Percentiles rank a stretch among this genome's conserved stretches.
Evolutionary conservation across 2,329 filamentous ascomycete genomes (phyloP).

Genomic region (Penicillium sp.): DNA sequence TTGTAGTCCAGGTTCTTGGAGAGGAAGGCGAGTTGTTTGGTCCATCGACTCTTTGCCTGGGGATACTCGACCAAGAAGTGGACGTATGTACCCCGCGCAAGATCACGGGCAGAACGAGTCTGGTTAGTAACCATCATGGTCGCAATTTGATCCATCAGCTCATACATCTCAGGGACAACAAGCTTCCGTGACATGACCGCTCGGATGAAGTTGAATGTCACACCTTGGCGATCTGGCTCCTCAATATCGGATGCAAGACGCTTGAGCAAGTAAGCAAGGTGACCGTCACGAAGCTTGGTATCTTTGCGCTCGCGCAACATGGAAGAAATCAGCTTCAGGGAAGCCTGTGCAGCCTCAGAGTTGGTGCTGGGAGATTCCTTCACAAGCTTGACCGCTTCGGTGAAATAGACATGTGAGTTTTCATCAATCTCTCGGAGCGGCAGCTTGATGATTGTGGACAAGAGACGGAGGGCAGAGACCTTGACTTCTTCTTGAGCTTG

Average conservation of each 20-base stretch:
- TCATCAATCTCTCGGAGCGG: constrained; percentile 71
- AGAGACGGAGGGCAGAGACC: constrained; percentile 79
- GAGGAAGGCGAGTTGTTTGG: constrained; percentile 85
- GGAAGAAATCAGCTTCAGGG: constrained; percentile 82
- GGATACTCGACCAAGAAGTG: constrained; percentile 95
- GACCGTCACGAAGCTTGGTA: constrained; percentile 74
- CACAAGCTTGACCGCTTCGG: constrained; percentile 80
- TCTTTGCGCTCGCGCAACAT: constrained; percentile 79
- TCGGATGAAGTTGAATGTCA: constrained; percentile 92
- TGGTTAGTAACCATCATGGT: constrained; percentile 96
- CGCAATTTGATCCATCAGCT: constrained; percentile 84
- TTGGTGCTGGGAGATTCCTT: constrained; percentile 75
- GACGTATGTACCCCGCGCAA: constrained; percentile 86
- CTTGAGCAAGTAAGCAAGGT: constrained; percentile 78
- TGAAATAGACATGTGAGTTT: constrained; percentile 74
- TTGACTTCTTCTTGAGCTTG: constrained; percentile 90
- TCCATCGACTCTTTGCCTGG: constrained; percentile 84
- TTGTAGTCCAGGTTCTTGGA: constrained; percentile 90
- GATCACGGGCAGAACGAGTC: constrained; percentile 80
- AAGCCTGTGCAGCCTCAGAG: constrained; percentile 81
- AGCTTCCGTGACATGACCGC: constrained; percentile 83
- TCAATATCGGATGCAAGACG: constrained; percentile 86
- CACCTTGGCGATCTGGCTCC: constrained; percentile 85
- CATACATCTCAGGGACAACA: constrained; percentile 84
- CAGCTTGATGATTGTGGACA: constrained; percentile 82